These are phyloP conservation scores for Eremothecium sinecaudum DNA, from an alignment of 1,139 yeast genomes.

Conservation along the genomic window DNA sequence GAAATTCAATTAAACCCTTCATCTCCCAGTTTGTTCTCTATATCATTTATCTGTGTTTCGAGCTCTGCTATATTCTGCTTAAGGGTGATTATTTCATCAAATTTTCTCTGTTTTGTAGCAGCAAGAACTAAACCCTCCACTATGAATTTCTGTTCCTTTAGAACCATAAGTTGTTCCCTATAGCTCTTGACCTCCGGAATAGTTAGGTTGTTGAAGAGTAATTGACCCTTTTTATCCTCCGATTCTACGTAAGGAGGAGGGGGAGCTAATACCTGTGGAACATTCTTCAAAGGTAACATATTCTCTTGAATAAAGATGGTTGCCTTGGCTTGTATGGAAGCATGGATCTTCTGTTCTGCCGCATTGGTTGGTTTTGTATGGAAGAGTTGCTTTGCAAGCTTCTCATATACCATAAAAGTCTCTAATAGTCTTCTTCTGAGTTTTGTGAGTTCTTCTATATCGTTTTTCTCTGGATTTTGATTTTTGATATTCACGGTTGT, in stretches of 20 bases:
- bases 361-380: slow-evolving; percentile 27
- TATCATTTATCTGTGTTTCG: slow-evolving; percentile 38
- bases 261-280: slow-evolving; percentile 36
- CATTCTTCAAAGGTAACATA: slow-evolving; percentile 44
- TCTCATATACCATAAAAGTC: slow-evolving; percentile 39
- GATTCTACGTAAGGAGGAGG: slow-evolving; percentile 12
- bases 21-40: slow-evolving; percentile 54
- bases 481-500: slow-evolving; percentile 21
- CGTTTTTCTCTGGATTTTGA: slow-evolving; percentile 26
- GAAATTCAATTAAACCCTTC: slow-evolving; percentile 45
- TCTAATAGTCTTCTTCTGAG: slow-evolving; percentile 37
- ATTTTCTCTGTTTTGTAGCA: slow-evolving; percentile 57
- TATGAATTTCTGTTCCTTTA: slow-evolving; percentile 72
- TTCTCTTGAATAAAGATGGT: slow-evolving; percentile 44
- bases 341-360: slow-evolving; percentile 37
- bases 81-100: slow-evolving; percentile 65
- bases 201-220: slow-evolving; percentile 17
- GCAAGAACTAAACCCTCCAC: slow-evolving; percentile 54
- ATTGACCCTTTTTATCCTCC: slow-evolving; percentile 12
- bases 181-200: slow-evolving; percentile 44
- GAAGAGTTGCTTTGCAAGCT: slow-evolving; percentile 35
- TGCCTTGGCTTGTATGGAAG: slow-evolving; percentile 39
- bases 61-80: slow-evolving; percentile 54
- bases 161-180: slow-evolving; percentile 73
- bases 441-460: slow-evolving; percentile 33